These are phyloP conservation scores for Bimuria novae-zelandiae DNA, from an alignment of 2,329 filamentous ascomycete genomes.

Conservation along the genomic window DNA sequence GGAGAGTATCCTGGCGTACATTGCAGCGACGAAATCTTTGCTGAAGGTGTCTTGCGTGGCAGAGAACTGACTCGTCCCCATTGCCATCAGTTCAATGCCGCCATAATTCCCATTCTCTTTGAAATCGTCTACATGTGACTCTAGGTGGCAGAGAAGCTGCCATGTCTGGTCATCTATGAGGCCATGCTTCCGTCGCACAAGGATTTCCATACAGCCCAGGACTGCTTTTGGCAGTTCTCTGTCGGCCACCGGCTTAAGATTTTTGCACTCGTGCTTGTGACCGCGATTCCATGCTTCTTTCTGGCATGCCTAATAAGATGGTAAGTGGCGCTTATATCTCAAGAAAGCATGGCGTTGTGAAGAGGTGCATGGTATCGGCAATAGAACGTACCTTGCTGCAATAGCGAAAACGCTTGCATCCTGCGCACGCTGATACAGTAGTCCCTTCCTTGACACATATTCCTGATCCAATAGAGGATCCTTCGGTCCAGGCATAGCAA, in stretches of 20 bases:
- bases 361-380: neutral
- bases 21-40: conserved; percentile 49
- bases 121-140: conserved; percentile 57
- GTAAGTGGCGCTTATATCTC: too few relatives aligned
- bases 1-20: conserved; percentile 58
- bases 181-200: conserved; percentile 51
- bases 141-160: conserved; percentile 50
- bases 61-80: conserved; percentile 60
- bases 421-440: conserved; percentile 59
- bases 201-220: conserved; percentile 59
- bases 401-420: conserved; percentile 63
- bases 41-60: conserved; percentile 46
- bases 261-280: conserved; percentile 65
- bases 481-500: conserved; percentile 56
- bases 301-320: conserved; percentile 65
- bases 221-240: conserved; percentile 59
- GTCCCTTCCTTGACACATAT: conserved; percentile 39
- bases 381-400: conserved; percentile 58
- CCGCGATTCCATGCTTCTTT: conserved; percentile 61
- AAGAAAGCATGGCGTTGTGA: too few relatives aligned
- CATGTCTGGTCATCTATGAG: conserved; percentile 48
- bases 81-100: conserved; percentile 58
- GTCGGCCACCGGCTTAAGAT: conserved; percentile 51
- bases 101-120: conserved; percentile 47
- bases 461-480: conserved; percentile 35